These are phyloP conservation scores for Exophiala sideris DNA, from an alignment of 2,329 filamentous ascomycete species.

Conservation along the genomic window DNA sequence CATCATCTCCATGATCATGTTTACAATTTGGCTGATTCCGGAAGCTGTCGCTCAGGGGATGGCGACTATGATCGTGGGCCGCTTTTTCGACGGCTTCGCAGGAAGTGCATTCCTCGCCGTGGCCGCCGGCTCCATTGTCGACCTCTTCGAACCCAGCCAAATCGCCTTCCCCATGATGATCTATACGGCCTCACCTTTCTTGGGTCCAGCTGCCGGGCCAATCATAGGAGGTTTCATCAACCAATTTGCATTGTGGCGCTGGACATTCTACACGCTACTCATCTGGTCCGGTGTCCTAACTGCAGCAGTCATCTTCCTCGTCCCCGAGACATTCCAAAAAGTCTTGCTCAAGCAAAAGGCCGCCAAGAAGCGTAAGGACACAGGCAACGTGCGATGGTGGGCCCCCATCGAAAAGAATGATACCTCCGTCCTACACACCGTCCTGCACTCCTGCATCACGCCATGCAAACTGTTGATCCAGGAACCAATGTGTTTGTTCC, in stretches of 20 bases:
- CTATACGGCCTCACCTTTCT: constrained; percentile 62
- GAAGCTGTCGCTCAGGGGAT: constrained; percentile 78
- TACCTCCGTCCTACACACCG: constrained; percentile 62
- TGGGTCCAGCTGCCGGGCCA: constrained; percentile 46
- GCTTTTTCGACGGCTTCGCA: constrained; percentile 61
- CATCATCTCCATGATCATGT: constrained; percentile 67
- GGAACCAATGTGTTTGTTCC: constrained; percentile 80
- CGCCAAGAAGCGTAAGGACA: constrained; percentile 70
- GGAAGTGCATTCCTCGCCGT: constrained; percentile 65
- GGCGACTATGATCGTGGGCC: constrained; percentile 71
- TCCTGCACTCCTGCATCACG: constrained; percentile 54
- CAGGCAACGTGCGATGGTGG: constrained; percentile 65
- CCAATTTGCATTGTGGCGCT: constrained; percentile 64
- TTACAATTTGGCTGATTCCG: constrained; percentile 75
- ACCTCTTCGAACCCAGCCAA: constrained; percentile 62
- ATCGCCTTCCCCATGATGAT: constrained; percentile 74
- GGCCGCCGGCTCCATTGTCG: constrained; percentile 68
- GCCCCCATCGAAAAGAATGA: constrained; percentile 72
- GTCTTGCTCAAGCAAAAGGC: constrained; percentile 69
- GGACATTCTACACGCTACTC: constrained; percentile 79
- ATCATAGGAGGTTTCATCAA: constrained; percentile 58
- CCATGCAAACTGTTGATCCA: constrained; percentile 75
- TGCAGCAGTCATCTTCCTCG: constrained; percentile 63
- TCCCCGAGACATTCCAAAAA: constrained; percentile 83
- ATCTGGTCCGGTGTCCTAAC: constrained; percentile 74